Percentiles rank a stretch among this genome's conserved stretches.
Evolutionary conservation across 208 protist species (phyloP).

Genomic region (Leptomonas pyrrhocoris): DNA sequence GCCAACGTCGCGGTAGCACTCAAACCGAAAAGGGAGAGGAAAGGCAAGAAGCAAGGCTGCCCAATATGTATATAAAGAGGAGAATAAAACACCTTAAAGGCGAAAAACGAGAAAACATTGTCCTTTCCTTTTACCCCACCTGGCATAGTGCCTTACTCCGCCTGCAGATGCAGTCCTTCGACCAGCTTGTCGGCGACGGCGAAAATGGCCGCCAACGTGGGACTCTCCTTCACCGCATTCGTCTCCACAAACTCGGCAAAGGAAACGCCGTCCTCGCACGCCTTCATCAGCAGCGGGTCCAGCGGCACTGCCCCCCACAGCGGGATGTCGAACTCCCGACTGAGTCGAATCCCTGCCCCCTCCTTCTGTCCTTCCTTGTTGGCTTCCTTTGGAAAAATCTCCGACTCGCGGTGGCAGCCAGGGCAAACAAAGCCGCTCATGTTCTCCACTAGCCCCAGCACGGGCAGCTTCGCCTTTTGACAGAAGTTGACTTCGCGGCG

Average conservation of each 20-base stretch:
- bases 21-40: neutral
- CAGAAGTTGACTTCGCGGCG: slow-evolving; percentile 98
- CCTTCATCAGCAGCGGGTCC: slow-evolving; percentile 90
- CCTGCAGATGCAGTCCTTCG: slow-evolving; percentile 36
- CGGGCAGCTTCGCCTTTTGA: slow-evolving; percentile 94
- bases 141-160: neutral
- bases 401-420: slow-evolving; percentile 91
- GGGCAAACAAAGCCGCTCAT: slow-evolving; percentile 98
- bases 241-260: slow-evolving; percentile 52
- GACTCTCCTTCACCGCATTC: slow-evolving; percentile 33
- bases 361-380: slow-evolving; percentile 36
- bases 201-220: slow-evolving; percentile 54
- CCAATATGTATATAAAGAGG: neutral
- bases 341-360: slow-evolving; percentile 78
- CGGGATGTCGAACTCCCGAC: slow-evolving; percentile 81
- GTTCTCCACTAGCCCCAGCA: slow-evolving; percentile 99
- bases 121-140: neutral
- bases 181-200: slow-evolving; percentile 52
- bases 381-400: slow-evolving; percentile 88
- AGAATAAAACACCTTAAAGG: neutral
- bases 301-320: slow-evolving; percentile 89
- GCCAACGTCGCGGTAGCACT: neutral
- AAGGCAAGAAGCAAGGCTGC: neutral
- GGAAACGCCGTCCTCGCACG: slow-evolving; percentile 88
- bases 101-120: neutral